Evolutionary conservation across 768 basidiomycete genomes (phyloP).

Genomic region (Dentipellis sp.): DNA sequence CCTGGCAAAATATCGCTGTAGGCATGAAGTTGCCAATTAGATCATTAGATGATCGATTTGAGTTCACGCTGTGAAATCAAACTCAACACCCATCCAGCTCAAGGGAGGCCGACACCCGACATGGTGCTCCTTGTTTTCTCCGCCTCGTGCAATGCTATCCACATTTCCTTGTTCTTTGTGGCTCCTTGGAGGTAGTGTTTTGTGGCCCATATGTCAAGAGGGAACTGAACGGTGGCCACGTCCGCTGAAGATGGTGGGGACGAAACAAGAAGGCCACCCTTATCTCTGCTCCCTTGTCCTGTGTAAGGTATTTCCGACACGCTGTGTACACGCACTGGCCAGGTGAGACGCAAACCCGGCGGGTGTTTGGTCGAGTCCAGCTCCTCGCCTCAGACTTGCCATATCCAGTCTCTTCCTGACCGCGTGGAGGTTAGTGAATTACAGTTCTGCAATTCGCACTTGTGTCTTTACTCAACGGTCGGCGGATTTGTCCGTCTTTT

Average conservation of each 20-base stretch:
- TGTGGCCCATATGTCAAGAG: neutral
- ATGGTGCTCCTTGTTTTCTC: neutral
- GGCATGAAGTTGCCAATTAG: slow-evolving; percentile 1
- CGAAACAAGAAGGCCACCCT: slow-evolving; percentile 18
- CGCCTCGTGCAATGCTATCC: neutral
- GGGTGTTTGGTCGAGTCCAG: slow-evolving; percentile 40
- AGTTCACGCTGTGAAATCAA: slow-evolving; percentile 1
- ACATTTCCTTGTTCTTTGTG: neutral
- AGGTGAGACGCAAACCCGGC: slow-evolving; percentile 57
- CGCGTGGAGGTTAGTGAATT: slow-evolving; percentile 13
- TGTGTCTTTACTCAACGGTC: slow-evolving; percentile 13
- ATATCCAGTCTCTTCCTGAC: slow-evolving; percentile 11
- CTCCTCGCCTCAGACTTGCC: slow-evolving; percentile 33
- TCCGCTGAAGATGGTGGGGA: neutral
- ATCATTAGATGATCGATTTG: slow-evolving; percentile 1
- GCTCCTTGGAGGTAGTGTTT: neutral
- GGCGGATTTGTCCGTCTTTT: slow-evolving; percentile 11
- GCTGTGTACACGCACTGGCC: slow-evolving; percentile 53
- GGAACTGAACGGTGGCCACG: neutral
- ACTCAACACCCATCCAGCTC: neutral
- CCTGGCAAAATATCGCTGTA: neutral
- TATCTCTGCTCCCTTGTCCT: slow-evolving; percentile 49
- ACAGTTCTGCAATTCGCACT: slow-evolving; percentile 13
- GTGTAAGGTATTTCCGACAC: slow-evolving; percentile 48
- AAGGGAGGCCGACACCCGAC: neutral